These are phyloP conservation scores for Globisporangium uncinulatum DNA, from an alignment of 352 stramenopile species.

Conservation along the genomic window DNA sequence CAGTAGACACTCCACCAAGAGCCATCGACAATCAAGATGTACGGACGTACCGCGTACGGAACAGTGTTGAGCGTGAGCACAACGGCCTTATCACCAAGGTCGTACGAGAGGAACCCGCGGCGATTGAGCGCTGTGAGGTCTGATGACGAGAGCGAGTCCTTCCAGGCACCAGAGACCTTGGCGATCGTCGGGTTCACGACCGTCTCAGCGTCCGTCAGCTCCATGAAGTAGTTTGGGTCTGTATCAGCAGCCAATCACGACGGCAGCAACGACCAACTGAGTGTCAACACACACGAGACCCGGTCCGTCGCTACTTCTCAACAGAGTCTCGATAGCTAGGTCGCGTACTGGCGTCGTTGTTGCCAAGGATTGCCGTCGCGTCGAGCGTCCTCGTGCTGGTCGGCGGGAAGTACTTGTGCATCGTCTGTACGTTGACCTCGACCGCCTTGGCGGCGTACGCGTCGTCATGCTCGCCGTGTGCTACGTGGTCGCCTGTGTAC, in stretches of 20 bases:
- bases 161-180: conserved; percentile 46
- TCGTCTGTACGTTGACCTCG: conserved; percentile 51
- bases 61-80: conserved; percentile 81
- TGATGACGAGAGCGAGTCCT: conserved; percentile 34
- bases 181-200: conserved; percentile 54
- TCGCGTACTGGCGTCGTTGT: conserved; percentile 61
- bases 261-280: too few species aligned
- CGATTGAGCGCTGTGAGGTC: conserved; percentile 53
- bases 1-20: not conserved
- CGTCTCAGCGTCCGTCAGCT: conserved; percentile 50
- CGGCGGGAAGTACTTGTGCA: conserved; percentile 66
- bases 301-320: too few species aligned
- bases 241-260: not conserved
- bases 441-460: conserved; percentile 57
- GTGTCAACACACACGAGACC: too few species aligned
- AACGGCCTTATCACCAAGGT: conserved; percentile 53
- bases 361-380: conserved; percentile 74
- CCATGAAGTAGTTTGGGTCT: conserved; percentile 76
- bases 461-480: conserved; percentile 57
- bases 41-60: conserved; percentile 58
- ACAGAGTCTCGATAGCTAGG: not conserved
- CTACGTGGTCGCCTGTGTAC: conserved; percentile 77
- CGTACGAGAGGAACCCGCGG: conserved; percentile 58
- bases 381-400: conserved; percentile 23
- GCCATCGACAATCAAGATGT: not conserved